Evolutionary conservation across 164 flowering plant genomes (phyloP).

Genomic region (Pachysandra terminalis): DNA sequence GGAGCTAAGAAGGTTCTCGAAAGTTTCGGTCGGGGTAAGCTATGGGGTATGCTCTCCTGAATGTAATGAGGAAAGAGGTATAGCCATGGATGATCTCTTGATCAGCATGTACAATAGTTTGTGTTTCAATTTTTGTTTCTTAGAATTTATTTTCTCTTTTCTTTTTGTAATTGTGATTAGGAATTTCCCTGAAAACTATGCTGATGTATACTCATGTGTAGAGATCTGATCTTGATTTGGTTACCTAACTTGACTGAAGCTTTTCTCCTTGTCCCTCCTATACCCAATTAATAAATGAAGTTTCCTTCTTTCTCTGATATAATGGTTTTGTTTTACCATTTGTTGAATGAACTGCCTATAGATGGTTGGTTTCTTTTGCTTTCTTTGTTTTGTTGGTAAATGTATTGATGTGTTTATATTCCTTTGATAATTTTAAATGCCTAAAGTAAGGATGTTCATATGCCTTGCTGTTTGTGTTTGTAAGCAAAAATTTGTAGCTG

Average conservation of each 20-base stretch:
- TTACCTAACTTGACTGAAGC: conserved; percentile 27
- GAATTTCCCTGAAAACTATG: conserved; percentile 11
- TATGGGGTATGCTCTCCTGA: conserved; percentile 78
- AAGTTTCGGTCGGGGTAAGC: conserved; percentile 53
- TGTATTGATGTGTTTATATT: too few species aligned
- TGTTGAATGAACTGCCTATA: too few species aligned
- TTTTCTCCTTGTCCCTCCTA: conserved; percentile 15
- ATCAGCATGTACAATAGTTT: conserved; percentile 36
- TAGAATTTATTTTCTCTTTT: background rate
- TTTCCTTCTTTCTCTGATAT: conserved; percentile 3
- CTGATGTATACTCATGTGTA: conserved; percentile 22
- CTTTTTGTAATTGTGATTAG: conserved; percentile 17
- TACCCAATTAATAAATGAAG: conserved; percentile 20
- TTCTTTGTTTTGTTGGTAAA: too few species aligned
- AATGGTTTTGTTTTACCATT: background rate
- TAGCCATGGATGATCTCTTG: background rate
- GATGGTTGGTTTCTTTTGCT: too few species aligned
- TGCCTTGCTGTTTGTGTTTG: too few species aligned
- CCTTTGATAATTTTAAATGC: too few species aligned
- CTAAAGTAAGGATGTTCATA: too few species aligned
- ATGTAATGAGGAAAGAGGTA: conserved; percentile 24
- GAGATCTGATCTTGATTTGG: conserved; percentile 26
- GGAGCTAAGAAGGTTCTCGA: conserved; percentile 83
- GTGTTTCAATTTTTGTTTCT: conserved; percentile 1
- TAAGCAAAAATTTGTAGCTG: too few species aligned